Conservation (phyloP, 805 yeast genomes). For the Ogataea pini region DNA sequence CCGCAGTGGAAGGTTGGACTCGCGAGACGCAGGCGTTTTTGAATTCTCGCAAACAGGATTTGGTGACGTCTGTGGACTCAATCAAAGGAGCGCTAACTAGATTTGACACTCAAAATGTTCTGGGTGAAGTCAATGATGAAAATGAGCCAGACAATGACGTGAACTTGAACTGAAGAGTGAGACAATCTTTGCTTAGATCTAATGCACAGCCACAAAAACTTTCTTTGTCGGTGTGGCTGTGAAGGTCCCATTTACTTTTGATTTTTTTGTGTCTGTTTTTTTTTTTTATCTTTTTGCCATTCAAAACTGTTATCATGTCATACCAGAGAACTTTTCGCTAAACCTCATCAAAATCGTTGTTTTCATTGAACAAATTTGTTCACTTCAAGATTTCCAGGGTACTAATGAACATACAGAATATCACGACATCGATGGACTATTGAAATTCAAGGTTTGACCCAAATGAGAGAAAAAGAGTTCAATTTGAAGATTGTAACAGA, state of each 20-base stretch:
- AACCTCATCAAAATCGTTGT: neutral
- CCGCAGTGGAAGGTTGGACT: conserved; percentile 23
- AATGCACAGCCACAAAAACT: neutral
- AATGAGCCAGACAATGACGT: neutral
- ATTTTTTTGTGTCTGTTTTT: neutral
- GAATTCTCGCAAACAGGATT: conserved; percentile 18
- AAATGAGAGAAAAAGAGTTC: conserved; percentile 22
- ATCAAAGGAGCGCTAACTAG: conserved; percentile 25
- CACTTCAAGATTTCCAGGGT: neutral
- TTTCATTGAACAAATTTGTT: neutral
- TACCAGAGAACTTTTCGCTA: neutral
- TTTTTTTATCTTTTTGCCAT: neutral
- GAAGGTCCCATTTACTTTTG: neutral
- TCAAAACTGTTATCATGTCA: neutral
- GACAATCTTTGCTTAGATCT: neutral
- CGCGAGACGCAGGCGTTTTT: conserved; percentile 18
- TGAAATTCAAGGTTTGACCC: neutral
- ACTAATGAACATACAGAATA: neutral
- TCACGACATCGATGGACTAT: neutral
- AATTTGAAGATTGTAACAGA: conserved; percentile 50
- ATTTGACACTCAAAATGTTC: conserved; percentile 4
- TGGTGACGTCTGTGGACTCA: conserved; percentile 22
- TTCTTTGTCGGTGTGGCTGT: conserved; percentile 4
- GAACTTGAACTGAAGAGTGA: neutral
- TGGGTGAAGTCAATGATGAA: conserved; percentile 1